Evolutionary conservation across 805 yeast genomes (phyloP), one percentile per base, ranked within the genome.

Genomic region (Jamesozyma spencerorum): DNA sequence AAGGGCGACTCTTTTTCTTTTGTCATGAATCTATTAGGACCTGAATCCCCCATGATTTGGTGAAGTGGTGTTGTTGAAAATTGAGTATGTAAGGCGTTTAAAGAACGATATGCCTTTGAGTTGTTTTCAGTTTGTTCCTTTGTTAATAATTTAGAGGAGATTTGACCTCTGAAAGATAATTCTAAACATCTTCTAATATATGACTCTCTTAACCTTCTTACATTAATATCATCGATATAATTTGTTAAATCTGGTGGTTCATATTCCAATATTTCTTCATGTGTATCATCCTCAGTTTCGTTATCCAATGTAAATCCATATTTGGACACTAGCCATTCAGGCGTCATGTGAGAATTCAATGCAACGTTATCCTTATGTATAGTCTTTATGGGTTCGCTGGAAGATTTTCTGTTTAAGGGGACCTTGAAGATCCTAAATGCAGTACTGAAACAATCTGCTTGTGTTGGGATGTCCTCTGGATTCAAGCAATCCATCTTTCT

Each of bases 371-470:
- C 57, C 3, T 74, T 57, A 44, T 70, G 66, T 30, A 86, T 78
- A 0, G 81, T 75, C 50, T 74, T 79, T 2, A 67, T 60, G 10
- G 71, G 74, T 4, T 69, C 72, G 2, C 57, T 62, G 2, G 70
- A 62, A 2, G 54, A 58, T 18, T 70, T 57, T 7, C 60, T 50
- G 17, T 65, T 55, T 18, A 85, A 57, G 0, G 94, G 90, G 2
- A 86, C 88, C 46, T 69, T 74, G 36, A 85, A 62, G 7, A 82
- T 80, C 45, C 75, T 77, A 48, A 72, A 69, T 14, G 85, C 52
- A 0, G 85, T 80, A 37, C 66, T 64, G 18, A 82, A 64, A 49
- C 94, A 81, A 34, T 71, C 73, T 0, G 72, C 56, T 2, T 78
- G 72, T 3, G 74, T 62, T 0, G 94, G 88, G 1, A 62, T 34